Evolutionary conservation across 305 asterid species (phyloP).

Genomic region (Fraxinus greggii): DNA sequence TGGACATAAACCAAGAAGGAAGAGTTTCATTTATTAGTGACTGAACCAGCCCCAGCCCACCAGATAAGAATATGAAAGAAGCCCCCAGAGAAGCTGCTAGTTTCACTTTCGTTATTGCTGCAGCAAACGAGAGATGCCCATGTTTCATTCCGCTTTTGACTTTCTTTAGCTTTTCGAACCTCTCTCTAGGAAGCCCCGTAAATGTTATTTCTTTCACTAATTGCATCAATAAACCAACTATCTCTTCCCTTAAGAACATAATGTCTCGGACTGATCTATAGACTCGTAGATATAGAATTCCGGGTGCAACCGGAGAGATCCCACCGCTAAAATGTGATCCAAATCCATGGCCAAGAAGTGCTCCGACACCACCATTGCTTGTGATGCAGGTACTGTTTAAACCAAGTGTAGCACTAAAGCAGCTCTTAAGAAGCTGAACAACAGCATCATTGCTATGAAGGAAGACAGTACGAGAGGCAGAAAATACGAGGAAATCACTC

Average conservation of each 20-base stretch:
- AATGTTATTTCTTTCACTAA: constrained; percentile 62
- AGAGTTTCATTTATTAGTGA: constrained; percentile 79
- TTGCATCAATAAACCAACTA: constrained; percentile 67
- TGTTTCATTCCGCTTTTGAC: constrained; percentile 43
- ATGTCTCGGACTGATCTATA: constrained; percentile 78
- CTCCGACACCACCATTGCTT: constrained; percentile 80
- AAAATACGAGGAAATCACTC: constrained; percentile 91
- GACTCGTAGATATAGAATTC: constrained; percentile 80
- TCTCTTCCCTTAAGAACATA: constrained; percentile 87
- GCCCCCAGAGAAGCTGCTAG: constrained; percentile 90
- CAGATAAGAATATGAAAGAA: constrained; percentile 70
- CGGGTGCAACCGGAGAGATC: constrained; percentile 93
- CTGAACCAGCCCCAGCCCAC: constrained; percentile 81
- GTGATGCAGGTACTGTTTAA: constrained; percentile 55
- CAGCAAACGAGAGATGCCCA: constrained; percentile 64
- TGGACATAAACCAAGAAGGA: constrained; percentile 92
- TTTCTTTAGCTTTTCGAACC: constrained; percentile 34
- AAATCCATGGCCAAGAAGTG: constrained; percentile 95
- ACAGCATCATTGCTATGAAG: constrained; percentile 88
- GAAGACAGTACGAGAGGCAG: constrained; percentile 94
- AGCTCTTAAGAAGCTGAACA: constrained; percentile 83
- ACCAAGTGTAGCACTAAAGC: constrained; percentile 75
- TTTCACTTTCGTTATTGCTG: constrained; percentile 69
- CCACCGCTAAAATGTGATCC: constrained; percentile 89
- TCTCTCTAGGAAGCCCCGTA: constrained; percentile 31